Conservation (phyloP, 176 grass and related monocot species). For the Metroxylon sagu region DNA sequence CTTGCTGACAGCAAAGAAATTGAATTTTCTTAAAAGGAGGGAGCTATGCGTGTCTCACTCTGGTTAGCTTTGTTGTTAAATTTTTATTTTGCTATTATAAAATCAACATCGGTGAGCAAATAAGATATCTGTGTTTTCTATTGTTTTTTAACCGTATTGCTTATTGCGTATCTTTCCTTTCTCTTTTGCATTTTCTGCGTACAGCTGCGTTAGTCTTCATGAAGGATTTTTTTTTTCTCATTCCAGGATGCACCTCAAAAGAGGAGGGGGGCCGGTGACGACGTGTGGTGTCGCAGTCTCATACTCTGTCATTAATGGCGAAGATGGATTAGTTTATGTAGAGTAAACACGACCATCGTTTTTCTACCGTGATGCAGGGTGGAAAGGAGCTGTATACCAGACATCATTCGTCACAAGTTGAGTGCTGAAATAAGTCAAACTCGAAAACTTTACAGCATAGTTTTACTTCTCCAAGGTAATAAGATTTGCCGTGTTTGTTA, state of each 20-base stretch:
- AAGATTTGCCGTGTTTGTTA: too few relatives aligned
- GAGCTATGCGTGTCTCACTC: too few relatives aligned
- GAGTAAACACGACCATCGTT: background rate
- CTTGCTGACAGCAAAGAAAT: too few relatives aligned
- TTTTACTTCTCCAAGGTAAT: too few relatives aligned
- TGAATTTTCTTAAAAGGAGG: too few relatives aligned
- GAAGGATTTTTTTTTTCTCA: background rate
- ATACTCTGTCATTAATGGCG: background rate
- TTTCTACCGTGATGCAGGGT: slow-evolving; percentile 27
- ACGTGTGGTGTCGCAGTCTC: slow-evolving; percentile 8
- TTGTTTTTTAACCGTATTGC: too few relatives aligned
- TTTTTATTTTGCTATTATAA: too few relatives aligned
- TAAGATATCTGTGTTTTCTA: too few relatives aligned
- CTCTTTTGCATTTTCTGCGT: too few relatives aligned
- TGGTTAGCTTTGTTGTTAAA: too few relatives aligned
- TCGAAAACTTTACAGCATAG: slow-evolving; percentile 34
- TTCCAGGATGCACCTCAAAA: slow-evolving; percentile 8
- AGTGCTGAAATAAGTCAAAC: slow-evolving; percentile 59
- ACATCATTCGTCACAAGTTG: slow-evolving; percentile 86
- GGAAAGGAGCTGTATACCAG: slow-evolving; percentile 55
- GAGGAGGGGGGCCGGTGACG: background rate
- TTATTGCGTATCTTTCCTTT: too few relatives aligned
- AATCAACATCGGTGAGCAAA: too few relatives aligned
- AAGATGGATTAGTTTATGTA: background rate
- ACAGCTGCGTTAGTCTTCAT: background rate